These are phyloP conservation scores for Pistacia integerrima DNA, from an alignment of 345 rosid species.

Conservation along the genomic window DNA sequence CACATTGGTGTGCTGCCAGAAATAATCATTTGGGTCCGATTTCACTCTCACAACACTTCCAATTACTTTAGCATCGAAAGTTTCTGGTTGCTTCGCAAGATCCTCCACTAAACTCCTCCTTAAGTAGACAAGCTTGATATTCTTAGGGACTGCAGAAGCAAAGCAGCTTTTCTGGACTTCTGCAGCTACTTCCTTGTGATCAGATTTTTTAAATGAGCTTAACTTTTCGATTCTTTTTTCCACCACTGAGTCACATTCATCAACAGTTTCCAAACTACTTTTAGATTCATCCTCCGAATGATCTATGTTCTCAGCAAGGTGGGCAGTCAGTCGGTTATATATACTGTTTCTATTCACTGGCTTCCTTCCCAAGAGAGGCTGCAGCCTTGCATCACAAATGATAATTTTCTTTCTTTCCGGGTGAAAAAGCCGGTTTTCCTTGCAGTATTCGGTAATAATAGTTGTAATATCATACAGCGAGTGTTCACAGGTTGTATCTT, in stretches of 20 bases:
- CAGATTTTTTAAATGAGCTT: slow-evolving; percentile 15
- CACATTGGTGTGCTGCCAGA: neutral
- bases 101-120: slow-evolving; percentile 49
- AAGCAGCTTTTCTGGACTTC: slow-evolving; percentile 27
- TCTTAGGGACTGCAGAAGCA: slow-evolving; percentile 42
- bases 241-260: slow-evolving; percentile 1
- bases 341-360: slow-evolving; percentile 35
- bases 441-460: slow-evolving; percentile 42
- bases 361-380: slow-evolving; percentile 46
- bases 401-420: slow-evolving; percentile 40
- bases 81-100: slow-evolving; percentile 43
- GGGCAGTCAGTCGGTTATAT: slow-evolving; percentile 32
- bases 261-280: slow-evolving; percentile 13
- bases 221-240: slow-evolving; percentile 21
- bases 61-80: slow-evolving; percentile 41
- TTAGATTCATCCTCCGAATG: slow-evolving; percentile 30
- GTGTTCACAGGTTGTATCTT: slow-evolving; percentile 34
- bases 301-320: slow-evolving; percentile 41
- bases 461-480: slow-evolving; percentile 37
- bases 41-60: slow-evolving; percentile 63
- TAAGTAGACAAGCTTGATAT: slow-evolving; percentile 55
- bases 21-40: slow-evolving; percentile 40
- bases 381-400: slow-evolving; percentile 46
- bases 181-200: slow-evolving; percentile 25
- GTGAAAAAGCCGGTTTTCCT: slow-evolving; percentile 40